Evolutionary conservation across 2,329 filamentous ascomycete genomes (phyloP), one percentile per base, ranked within the genome.

Genomic region (Cladosporium sp.): DNA sequence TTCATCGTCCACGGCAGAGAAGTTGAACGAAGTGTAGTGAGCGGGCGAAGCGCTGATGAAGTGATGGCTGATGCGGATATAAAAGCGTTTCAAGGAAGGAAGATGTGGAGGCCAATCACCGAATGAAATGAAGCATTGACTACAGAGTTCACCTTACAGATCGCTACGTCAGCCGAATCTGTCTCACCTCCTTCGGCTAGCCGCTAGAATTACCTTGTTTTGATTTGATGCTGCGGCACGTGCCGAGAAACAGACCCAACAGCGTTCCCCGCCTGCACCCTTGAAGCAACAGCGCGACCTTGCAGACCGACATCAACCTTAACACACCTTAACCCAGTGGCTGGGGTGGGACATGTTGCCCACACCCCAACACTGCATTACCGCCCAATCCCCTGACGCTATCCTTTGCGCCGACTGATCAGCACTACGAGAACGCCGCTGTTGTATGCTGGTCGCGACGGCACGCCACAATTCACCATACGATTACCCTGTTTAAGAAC

Each of bases 21-120:
- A 1, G 70, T 80, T 44, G 89, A 91, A 77, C 80, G 83, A n/a
- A 91, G 89, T 72, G 79, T 91, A 2, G 81, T 91, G 3, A 91
- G 89, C 2, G 88, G 87, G 1, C 80, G 88, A 62, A 78, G 80
- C 11, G 87, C 85, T 1, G 76, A 73, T 5, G 87, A 91, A 28
- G 82, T 91, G 3, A 78, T 91, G 56, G 75, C 72, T 26, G 88
- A 91, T 69, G 87, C 90, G 70, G 83, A 83, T 0, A 85, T 91
- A 2, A 73, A 78, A 23, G 82, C 80, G 1, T 91, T 86, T 73
- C 73, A 84, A 6, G 81, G 81, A 5, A 80, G 89, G 63, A 86
- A 83, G 72, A 87, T 87, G 6, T 91, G 89, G 89, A 82, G 72
- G 68, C 70, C 72, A 2, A 76, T 79, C 21, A 61, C 71, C 16